Conservation (phyloP, 257 asterid species). For the Jasminum sambac region DNA sequence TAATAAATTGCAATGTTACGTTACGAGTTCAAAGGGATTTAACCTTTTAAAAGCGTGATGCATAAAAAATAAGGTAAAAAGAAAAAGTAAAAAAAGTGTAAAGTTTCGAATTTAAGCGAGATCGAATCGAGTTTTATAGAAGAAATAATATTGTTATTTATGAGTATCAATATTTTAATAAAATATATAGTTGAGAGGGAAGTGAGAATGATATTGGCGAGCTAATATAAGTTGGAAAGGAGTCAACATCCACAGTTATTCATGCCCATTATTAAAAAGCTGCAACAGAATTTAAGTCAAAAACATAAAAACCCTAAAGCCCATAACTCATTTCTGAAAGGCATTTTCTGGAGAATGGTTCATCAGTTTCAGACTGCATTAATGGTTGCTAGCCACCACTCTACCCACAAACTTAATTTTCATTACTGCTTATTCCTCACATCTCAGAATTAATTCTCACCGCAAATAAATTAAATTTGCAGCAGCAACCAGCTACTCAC, state of each 20-base stretch:
- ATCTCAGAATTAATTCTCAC: conserved; percentile 15
- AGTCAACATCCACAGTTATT: conserved; percentile 54
- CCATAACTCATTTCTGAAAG: conserved; percentile 39
- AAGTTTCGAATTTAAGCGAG: too few relatives aligned
- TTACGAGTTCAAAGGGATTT: too few relatives aligned
- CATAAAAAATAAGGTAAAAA: too few relatives aligned
- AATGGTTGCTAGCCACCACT: conserved; percentile 21
- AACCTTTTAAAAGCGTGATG: too few relatives aligned
- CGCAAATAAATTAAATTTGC: neutral
- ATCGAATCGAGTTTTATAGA: too few relatives aligned
- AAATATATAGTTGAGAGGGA: too few relatives aligned
- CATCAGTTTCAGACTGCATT: conserved; percentile 45
- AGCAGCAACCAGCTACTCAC: neutral
- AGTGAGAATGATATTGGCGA: conserved; percentile 26
- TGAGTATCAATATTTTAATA: too few relatives aligned
- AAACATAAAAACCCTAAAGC: conserved; percentile 47
- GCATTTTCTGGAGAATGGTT: conserved; percentile 27
- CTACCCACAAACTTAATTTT: conserved; percentile 30
- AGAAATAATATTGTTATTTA: too few relatives aligned
- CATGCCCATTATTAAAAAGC: conserved; percentile 45
- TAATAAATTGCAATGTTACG: too few relatives aligned
- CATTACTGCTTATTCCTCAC: conserved; percentile 32
- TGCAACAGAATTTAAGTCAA: conserved; percentile 54
- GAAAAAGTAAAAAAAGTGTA: too few relatives aligned
- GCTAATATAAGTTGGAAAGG: conserved; percentile 31